These are phyloP conservation scores for Nakazawaea molendinolei DNA, from an alignment of 805 yeast species.

Conservation along the genomic window DNA sequence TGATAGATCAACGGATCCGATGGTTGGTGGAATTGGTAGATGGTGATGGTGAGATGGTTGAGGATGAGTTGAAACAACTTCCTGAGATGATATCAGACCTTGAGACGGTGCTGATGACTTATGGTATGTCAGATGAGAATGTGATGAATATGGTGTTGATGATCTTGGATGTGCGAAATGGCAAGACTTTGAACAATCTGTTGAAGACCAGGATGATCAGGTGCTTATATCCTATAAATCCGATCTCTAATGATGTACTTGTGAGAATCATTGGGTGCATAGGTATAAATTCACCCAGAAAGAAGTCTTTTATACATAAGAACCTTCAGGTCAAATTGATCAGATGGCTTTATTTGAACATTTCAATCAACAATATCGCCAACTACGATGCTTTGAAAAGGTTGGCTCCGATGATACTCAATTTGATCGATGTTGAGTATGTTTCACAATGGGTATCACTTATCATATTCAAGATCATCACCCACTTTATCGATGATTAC, in stretches of 20 bases:
- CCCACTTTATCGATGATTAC: background rate
- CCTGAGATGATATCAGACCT: background rate
- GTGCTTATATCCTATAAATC: conserved; percentile 5
- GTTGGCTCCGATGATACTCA: conserved; percentile 10
- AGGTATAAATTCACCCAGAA: conserved; percentile 1
- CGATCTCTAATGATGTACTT: conserved; percentile 3
- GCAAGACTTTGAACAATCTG: background rate
- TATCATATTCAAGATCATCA: conserved; percentile 4
- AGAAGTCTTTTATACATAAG: conserved; percentile 2
- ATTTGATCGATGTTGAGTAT: conserved; percentile 1
- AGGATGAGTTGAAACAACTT: background rate
- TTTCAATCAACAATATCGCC: conserved; percentile 6
- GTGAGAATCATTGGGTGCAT: conserved; percentile 5
- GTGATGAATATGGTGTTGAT: conserved; percentile 1
- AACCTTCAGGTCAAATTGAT: conserved; percentile 8
- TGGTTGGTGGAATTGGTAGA: background rate
- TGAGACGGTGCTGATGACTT: conserved; percentile 3
- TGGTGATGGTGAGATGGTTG: background rate
- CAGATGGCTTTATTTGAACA: conserved; percentile 9
- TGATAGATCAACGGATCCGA: conserved; percentile 3
- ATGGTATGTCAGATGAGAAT: conserved; percentile 6
- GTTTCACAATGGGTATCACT: conserved; percentile 5
- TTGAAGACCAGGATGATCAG: conserved; percentile 1
- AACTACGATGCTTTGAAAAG: background rate
- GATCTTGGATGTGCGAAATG: background rate